Evolutionary conservation across 192 early-diverging fungal genomes (phyloP), one percentile per base, ranked within the genome.

Genomic region (Kickxella alabastrina): DNA sequence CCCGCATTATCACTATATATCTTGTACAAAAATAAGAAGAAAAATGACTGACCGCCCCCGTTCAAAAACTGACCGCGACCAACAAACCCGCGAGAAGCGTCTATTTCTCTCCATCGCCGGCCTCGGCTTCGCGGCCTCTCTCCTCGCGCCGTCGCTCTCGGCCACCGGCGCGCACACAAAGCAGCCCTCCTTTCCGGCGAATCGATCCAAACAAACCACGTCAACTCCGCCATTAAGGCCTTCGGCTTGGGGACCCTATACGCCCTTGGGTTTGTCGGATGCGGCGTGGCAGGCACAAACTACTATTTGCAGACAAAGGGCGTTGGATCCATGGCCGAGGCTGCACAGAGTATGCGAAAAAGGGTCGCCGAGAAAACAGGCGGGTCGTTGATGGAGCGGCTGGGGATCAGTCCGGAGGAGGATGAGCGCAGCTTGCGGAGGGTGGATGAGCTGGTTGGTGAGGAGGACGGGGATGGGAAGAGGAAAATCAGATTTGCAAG

Each of bases 231-330:
- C 10, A 36, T 62, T 10, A 41, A 53, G 9, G 71, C 71, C 6
- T 63, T 75, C 38, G 71, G 63, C 0, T 18, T 75, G 5, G 71
- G 71, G 13, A 75, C 71, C 12, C 55, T 75, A 2, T 75, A 75
- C 23, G 71, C 71, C 1, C 18, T 75, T 6, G 48, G 55, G 3
- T 28, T 63, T n/a, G 64, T 63, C 23, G 71, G 71, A 10, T 45
- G 45, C 19, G 53, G 40, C 15, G 43, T 49, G 1, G 56, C 65
- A 6, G 51, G 41, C 0, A 47, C 37, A 17, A 59, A 47, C 57
- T 67, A 68, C 49, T 67, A 63, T 40, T n/a, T 74, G 22, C 52
- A 74, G 7, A 34, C 54, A n/a, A 50, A 38, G n/a, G 57, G 44
- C 9, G 32, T 75, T 6, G 28, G 49, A 6, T 48, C 64, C 0